Evolutionary conservation across 2,329 filamentous ascomycete species (phyloP).

Genomic region (Botrytis porri): DNA sequence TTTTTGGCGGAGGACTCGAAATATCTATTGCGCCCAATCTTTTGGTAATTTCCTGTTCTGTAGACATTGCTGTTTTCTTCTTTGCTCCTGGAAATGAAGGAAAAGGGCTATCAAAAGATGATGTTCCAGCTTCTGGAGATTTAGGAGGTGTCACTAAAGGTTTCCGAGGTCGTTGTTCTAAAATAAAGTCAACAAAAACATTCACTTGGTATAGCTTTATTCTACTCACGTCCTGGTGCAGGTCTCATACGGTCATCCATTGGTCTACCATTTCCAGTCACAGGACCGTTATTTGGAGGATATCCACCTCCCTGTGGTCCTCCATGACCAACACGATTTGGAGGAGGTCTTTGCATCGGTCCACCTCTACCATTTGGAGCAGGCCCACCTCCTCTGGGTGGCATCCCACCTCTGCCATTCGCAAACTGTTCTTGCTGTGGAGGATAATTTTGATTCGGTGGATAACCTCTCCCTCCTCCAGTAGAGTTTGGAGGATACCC

Average conservation of each 20-base stretch:
- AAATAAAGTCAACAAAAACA: constrained; percentile 6
- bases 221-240: constrained; percentile 25
- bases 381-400: constrained; percentile 27
- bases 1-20: constrained; percentile 22
- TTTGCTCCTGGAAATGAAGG: constrained; percentile 43
- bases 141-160: constrained; percentile 38
- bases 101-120: constrained; percentile 49
- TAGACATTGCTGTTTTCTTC: constrained; percentile 42
- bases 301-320: constrained; percentile 33
- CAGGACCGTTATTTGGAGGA: constrained; percentile 19
- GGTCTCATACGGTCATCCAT: constrained; percentile 17
- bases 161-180: constrained; percentile 29
- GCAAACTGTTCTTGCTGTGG: constrained; percentile 35
- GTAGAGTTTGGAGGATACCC: constrained; percentile 18
- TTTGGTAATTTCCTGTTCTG: constrained; percentile 38
- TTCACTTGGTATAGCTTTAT: constrained; percentile 1
- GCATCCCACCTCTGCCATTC: constrained; percentile 31
- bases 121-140: constrained; percentile 38
- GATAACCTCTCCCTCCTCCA: constrained; percentile 26
- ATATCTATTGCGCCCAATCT: constrained; percentile 37
- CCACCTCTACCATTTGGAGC: constrained; percentile 28
- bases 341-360: constrained; percentile 34
- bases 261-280: constrained; percentile 28
- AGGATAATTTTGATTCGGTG: constrained; percentile 34
- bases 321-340: constrained; percentile 30